Conservation (phyloP, 2,329 filamentous ascomycete genomes). For the Gyromitra esculenta region DNA sequence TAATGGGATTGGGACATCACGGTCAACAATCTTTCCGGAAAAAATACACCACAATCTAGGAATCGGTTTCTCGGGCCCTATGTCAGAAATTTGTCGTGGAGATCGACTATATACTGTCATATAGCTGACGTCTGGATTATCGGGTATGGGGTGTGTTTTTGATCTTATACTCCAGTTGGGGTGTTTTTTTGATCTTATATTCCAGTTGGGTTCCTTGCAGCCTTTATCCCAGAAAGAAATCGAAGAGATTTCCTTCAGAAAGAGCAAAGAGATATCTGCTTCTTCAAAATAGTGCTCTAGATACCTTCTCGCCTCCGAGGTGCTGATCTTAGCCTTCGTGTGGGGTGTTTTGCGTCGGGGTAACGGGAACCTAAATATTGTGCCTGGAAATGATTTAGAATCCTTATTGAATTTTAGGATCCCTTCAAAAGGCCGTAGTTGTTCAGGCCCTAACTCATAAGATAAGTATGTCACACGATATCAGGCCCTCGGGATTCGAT, state of each 20-base stretch:
- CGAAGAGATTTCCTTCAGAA: conserved; percentile 42
- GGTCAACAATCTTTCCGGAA: not conserved
- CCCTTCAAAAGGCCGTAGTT: conserved; percentile 50
- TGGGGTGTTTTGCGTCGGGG: not conserved
- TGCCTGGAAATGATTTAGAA: conserved; percentile 41
- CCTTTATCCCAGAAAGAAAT: conserved; percentile 38
- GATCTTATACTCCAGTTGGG: conserved; percentile 22
- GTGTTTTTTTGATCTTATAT: not conserved
- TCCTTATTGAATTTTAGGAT: conserved; percentile 35
- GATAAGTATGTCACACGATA: not conserved
- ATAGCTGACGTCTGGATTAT: conserved; percentile 4
- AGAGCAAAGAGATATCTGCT: conserved; percentile 43
- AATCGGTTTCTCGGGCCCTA: not conserved
- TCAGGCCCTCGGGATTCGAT: not conserved
- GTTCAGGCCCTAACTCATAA: conserved; percentile 41
- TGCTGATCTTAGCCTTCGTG: not conserved
- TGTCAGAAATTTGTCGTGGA: not conserved
- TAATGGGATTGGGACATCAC: not conserved
- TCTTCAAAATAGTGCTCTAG: conserved; percentile 33
- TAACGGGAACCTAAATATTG: conserved; percentile 50
- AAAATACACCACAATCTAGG: conserved; percentile 14
- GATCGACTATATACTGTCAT: not conserved
- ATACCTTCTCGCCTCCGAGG: not conserved
- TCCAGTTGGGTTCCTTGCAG: conserved; percentile 13
- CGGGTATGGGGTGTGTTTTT: not conserved